phyloP scores from a whole-genome alignment of 2,329 filamentous ascomycete species.

The Xylariaceae sp. region DNA sequence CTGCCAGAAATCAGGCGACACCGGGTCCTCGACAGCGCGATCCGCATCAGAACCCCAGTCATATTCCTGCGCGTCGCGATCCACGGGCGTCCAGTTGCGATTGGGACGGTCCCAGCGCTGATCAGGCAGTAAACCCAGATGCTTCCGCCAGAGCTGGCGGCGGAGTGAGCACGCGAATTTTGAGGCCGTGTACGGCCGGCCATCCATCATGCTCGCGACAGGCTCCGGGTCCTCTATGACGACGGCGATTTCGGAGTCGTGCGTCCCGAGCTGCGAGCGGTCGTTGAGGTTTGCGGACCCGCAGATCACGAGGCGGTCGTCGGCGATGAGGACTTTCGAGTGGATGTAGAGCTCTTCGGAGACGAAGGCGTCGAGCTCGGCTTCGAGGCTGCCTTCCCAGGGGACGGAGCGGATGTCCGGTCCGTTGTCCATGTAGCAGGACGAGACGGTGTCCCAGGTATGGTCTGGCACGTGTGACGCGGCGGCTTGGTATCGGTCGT shows the following conservation, averaged over 20 bases:
- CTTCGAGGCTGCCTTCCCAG: slow-evolving; percentile 52
- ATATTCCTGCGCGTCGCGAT: slow-evolving; percentile 66
- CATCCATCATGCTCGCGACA: slow-evolving; percentile 70
- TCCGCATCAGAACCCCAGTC: slow-evolving; percentile 67
- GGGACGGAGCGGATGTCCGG: slow-evolving; percentile 59
- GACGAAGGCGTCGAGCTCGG: slow-evolving; percentile 58
- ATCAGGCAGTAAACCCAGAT: slow-evolving; percentile 76
- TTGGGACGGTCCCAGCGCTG: slow-evolving; percentile 65
- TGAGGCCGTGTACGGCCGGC: slow-evolving; percentile 65
- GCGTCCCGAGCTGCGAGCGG: slow-evolving; percentile 75
- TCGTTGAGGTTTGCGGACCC: slow-evolving; percentile 92
- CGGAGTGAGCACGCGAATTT: slow-evolving; percentile 77
- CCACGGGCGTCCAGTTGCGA: slow-evolving; percentile 73
- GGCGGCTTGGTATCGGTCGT: slow-evolving; percentile 68
- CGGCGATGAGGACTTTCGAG: slow-evolving; percentile 83
- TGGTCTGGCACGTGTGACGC: slow-evolving; percentile 51
- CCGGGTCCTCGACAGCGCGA: slow-evolving; percentile 67
- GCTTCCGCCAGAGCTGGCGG: slow-evolving; percentile 84
- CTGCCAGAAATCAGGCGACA: slow-evolving; percentile 62
- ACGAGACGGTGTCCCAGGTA: slow-evolving; percentile 71
- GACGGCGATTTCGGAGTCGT: slow-evolving; percentile 88
- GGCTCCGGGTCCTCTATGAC: slow-evolving; percentile 74
- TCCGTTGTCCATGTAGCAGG: slow-evolving; percentile 80
- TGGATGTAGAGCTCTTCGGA: slow-evolving; percentile 71
- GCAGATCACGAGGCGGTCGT: slow-evolving; percentile 82